phyloP scores from a whole-genome alignment of 2,329 filamentous ascomycete genomes.

The Aspergillus unguis region DNA sequence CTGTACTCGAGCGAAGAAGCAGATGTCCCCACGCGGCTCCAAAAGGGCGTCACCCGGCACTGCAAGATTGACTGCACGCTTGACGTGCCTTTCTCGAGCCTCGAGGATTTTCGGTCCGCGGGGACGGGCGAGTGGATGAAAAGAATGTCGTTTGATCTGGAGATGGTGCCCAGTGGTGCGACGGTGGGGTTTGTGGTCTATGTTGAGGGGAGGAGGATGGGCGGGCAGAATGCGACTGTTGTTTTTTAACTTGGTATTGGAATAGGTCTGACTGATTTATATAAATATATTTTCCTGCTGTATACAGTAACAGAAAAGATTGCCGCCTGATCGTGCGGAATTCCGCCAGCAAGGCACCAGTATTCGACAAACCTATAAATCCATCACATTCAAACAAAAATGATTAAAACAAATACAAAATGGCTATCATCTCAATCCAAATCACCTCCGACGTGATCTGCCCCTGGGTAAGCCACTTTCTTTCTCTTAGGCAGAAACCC shows the following conservation, averaged over 20 bases:
- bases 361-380: background rate
- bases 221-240: background rate
- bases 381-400: background rate
- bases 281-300: too few species aligned
- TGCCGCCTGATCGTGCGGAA: background rate
- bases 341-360: background rate
- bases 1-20: background rate
- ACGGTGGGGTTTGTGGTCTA: background rate
- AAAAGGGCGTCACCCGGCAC: background rate
- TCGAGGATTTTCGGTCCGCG: background rate
- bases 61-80: constrained; percentile 1
- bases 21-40: background rate
- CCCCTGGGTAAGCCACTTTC: background rate
- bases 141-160: constrained; percentile 2
- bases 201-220: background rate
- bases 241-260: background rate
- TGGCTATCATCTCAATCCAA: constrained; percentile 1
- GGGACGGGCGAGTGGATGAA: background rate
- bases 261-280: too few species aligned
- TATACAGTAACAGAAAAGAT: too few species aligned
- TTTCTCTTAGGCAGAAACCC: background rate
- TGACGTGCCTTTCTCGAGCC: background rate
- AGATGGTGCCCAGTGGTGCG: constrained; percentile 6
- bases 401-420: background rate
- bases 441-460: constrained; percentile 1